These are phyloP conservation scores for Thielaviopsis euricoi DNA, from an alignment of 2,329 filamentous ascomycete species.

Conservation along the genomic window DNA sequence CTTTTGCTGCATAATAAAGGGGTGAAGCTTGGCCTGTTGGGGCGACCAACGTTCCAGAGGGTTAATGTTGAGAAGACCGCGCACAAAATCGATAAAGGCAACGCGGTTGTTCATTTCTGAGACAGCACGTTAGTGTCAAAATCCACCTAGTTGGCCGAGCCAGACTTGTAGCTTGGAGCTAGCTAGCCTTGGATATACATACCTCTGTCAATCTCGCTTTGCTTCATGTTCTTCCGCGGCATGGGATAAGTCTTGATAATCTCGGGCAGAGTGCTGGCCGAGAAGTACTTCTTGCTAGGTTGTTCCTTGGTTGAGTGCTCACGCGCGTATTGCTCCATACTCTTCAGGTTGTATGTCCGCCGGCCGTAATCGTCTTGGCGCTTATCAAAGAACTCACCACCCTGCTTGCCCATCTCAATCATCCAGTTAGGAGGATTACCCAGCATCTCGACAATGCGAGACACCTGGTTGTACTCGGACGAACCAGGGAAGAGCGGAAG, in stretches of 20 bases:
- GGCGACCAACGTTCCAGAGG: conserved; percentile 95
- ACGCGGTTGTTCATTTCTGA: conserved; percentile 96
- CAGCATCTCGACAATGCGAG: conserved; percentile 94
- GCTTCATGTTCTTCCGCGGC: conserved; percentile 99
- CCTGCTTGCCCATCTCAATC: conserved; percentile 97
- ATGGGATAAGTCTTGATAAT: conserved; percentile 97
- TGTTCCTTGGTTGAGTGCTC: conserved; percentile 96
- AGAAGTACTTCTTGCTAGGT: conserved; percentile 99
- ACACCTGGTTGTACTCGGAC: conserved; percentile 97
- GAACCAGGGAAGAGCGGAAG: conserved; percentile 90
- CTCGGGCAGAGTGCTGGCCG: conserved; percentile 80
- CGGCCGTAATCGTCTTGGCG: conserved; percentile 78
- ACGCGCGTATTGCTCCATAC: conserved; percentile 92
- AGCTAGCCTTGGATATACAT: conserved; percentile 15
- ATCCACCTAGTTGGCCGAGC: too few relatives aligned
- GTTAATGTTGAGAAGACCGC: conserved; percentile 84
- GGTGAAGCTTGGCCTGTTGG: conserved; percentile 90
- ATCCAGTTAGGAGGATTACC: conserved; percentile 96
- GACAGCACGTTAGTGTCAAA: not conserved
- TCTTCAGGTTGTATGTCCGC: conserved; percentile 80
- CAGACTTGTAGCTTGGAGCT: too few relatives aligned
- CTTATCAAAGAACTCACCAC: conserved; percentile 89
- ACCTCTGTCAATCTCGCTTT: conserved; percentile 91
- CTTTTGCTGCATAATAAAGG: conserved; percentile 97
- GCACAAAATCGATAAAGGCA: conserved; percentile 95